Percentiles rank a stretch among this genome's conserved stretches.
These are phyloP conservation scores for Stachybotrys chlorohalonatus DNA, from an alignment of 2,329 filamentous ascomycete genomes.

Conservation along the genomic window DNA sequence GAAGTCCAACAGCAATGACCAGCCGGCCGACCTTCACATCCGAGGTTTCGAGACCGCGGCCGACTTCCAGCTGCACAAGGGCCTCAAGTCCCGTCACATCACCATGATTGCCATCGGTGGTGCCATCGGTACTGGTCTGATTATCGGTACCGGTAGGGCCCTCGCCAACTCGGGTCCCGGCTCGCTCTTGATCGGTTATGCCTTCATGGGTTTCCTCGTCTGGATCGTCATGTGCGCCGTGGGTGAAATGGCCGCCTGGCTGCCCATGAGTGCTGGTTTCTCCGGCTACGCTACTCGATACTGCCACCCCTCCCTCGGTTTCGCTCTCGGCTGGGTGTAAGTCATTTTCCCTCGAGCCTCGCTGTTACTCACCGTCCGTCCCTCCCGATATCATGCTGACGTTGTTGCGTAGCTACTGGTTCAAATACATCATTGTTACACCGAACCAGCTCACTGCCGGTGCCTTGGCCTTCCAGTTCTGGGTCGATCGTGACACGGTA, in stretches of 20 bases:
- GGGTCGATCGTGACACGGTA: conserved; percentile 55
- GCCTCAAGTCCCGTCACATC: conserved; percentile 45
- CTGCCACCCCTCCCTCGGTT: conserved; percentile 72
- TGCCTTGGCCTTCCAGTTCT: conserved; percentile 72
- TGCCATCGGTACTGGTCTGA: conserved; percentile 65
- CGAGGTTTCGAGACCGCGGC: conserved; percentile 39
- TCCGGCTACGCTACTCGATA: conserved; percentile 74
- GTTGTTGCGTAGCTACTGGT: conserved; percentile 39
- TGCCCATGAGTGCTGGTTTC: conserved; percentile 71
- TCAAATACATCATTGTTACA: conserved; percentile 78
- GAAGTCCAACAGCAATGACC: conserved; percentile 2
- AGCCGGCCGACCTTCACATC: conserved; percentile 24
- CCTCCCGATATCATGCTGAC: background rate
- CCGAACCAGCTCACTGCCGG: conserved; percentile 78
- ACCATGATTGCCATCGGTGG: conserved; percentile 63
- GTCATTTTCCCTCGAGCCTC: conserved; percentile 11
- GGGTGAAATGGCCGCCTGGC: conserved; percentile 78
- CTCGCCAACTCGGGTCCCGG: conserved; percentile 48
- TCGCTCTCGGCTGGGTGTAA: conserved; percentile 65
- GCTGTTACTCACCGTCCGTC: background rate
- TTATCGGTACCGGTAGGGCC: conserved; percentile 56
- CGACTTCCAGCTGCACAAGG: conserved; percentile 40
- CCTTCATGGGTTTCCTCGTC: conserved; percentile 60
- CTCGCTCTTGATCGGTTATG: conserved; percentile 64
- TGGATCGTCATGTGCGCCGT: conserved; percentile 75